Percentiles rank a stretch among this genome's conserved stretches.
These are phyloP conservation scores for Tylopilus rubrobrunneus DNA, from an alignment of 768 basidiomycete species.

Conservation along the genomic window DNA sequence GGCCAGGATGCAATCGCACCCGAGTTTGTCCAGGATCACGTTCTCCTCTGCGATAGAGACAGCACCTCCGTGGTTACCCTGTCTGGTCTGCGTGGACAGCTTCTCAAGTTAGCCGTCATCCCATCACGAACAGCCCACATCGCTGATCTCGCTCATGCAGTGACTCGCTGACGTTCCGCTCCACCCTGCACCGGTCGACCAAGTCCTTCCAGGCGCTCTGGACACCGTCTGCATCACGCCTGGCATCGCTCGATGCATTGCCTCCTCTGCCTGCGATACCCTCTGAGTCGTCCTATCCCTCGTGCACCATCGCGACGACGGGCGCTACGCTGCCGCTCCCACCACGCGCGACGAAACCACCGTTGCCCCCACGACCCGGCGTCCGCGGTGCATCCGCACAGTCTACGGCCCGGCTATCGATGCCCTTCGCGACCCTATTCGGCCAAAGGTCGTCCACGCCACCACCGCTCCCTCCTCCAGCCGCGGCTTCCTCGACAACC, in stretches of 20 bases:
- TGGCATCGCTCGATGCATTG: constrained; percentile 39
- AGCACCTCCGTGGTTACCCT: constrained; percentile 64
- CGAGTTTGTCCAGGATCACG: constrained; percentile 81
- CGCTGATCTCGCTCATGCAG: constrained; percentile 30
- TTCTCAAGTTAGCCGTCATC: constrained; percentile 49
- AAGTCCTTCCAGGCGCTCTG: constrained; percentile 40
- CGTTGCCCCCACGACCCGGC: constrained; percentile 37
- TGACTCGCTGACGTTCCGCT: constrained; percentile 40
- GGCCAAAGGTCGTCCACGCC: constrained; percentile 38
- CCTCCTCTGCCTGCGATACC: constrained; percentile 50
- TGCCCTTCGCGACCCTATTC: constrained; percentile 82
- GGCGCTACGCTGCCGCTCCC: constrained; percentile 33
- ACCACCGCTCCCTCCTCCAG: constrained; percentile 22
- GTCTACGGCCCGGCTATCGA: constrained; percentile 48
- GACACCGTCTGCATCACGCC: constrained; percentile 30
- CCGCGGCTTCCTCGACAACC: background rate
- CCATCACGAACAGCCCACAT: constrained; percentile 29
- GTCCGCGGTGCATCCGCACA: constrained; percentile 16
- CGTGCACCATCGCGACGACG: constrained; percentile 41
- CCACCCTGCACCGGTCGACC: constrained; percentile 39
- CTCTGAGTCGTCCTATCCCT: constrained; percentile 43
- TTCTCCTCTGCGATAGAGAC: constrained; percentile 58
- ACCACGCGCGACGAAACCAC: constrained; percentile 45
- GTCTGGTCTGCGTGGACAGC: constrained; percentile 75
- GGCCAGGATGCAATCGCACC: constrained; percentile 56